Base-by-base conservation (phyloP, 345 rosid species). In the Bretschneidera sinensis region DNA sequence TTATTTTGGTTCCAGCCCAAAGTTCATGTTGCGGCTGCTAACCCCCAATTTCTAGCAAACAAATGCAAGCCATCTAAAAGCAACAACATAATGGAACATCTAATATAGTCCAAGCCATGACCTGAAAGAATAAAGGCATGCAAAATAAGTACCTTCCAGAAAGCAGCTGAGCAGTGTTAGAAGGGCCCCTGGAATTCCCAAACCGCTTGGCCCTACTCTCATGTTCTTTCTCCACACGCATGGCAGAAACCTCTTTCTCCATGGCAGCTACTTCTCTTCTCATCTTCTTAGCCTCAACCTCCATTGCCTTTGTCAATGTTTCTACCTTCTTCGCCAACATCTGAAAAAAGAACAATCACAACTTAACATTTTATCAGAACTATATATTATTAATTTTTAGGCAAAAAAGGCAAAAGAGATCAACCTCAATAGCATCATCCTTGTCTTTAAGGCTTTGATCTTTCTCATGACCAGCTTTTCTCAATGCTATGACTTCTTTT, bases 171-270 rank as follows among this genome's bases (percentile, higher is more conserved):
- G 87, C 74, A 72, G 83, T 78, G 75, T 76, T 78, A 14, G 83
- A 76, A 62, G 95, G 77, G 61, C 83, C 80, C 76, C 81, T 90
- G 28, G 83, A 66, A 74, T 64, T 79, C 59, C 89, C 70, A 65
- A 65, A 71, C 55, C 99, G 81, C 76, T 77, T 90, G 34, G 81
- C 77, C 80, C 87, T 81, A 67, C 73, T 85, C 68, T 88, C 97
- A 24, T 87, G 95, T 28, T 85, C 92, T 75, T 86, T 94, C 39
- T 88, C 97, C 47, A 94, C 91, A 21, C 97, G 96, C 86, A 94
- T 94, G 47, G 96, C 92, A 51, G 99, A 83, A 59, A 94, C 97
- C 81, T 94, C 99, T 81, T 94, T 94, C 64, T 85, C 99, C 99
- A 94, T 94, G 10, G 83, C 86, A 62, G 97, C 92, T 61, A 94